Evolutionary conservation across 179 eudicot species (phyloP).

Genomic region (Heliamphora pulchella): DNA sequence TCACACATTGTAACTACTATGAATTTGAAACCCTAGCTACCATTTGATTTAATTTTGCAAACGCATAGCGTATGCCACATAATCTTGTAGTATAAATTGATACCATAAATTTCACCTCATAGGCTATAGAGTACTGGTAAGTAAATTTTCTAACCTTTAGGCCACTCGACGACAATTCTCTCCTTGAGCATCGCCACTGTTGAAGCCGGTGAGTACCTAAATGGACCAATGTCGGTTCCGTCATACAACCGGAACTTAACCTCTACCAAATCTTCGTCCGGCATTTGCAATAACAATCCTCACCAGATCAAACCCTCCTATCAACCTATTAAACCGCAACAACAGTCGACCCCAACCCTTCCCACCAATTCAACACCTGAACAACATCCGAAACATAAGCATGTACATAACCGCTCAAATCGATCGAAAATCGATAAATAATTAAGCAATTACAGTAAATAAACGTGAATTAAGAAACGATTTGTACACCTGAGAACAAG

Average conservation of each 20-base stretch:
- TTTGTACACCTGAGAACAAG: neutral
- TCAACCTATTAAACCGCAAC: slow-evolving; percentile 7
- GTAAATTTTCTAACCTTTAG: slow-evolving; percentile 46
- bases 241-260: slow-evolving; percentile 67
- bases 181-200: slow-evolving; percentile 73
- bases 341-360: neutral
- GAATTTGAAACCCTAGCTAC: too few relatives aligned
- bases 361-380: slow-evolving; percentile 13
- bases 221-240: slow-evolving; percentile 84
- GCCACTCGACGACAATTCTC: slow-evolving; percentile 72
- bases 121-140: neutral
- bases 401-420: neutral
- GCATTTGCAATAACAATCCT: slow-evolving; percentile 40
- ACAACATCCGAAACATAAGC: neutral
- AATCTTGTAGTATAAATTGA: too few relatives aligned
- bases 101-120: too few relatives aligned
- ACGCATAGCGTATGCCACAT: too few relatives aligned
- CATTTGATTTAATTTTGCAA: too few relatives aligned
- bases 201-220: slow-evolving; percentile 46
- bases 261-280: slow-evolving; percentile 77
- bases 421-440: neutral
- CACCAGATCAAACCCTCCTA: neutral
- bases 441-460: neutral
- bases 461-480: neutral
- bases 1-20: too few relatives aligned